Evolutionary conservation across 2,329 filamentous ascomycete genomes (phyloP).

Genomic region (Annulohypoxylon truncatum): DNA sequence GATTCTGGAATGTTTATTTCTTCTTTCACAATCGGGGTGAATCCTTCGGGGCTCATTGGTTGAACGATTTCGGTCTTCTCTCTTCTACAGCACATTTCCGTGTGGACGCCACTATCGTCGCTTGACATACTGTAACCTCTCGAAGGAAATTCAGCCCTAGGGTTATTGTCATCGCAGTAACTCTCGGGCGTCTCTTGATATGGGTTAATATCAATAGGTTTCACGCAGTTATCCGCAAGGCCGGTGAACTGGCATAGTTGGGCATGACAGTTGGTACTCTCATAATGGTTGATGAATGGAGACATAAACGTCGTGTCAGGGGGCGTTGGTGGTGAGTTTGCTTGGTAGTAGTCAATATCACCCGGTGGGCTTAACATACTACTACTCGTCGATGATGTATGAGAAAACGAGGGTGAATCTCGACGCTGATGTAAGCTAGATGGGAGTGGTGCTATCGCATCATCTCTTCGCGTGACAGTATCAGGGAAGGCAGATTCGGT

Average conservation of each 20-base stretch:
- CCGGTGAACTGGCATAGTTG: slow-evolving; percentile 49
- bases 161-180: slow-evolving; percentile 47
- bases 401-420: slow-evolving; percentile 54
- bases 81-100: slow-evolving; percentile 35
- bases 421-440: slow-evolving; percentile 46
- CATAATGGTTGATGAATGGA: slow-evolving; percentile 46
- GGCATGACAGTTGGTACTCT: slow-evolving; percentile 42
- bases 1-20: slow-evolving; percentile 43
- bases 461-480: slow-evolving; percentile 24
- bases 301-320: slow-evolving; percentile 50
- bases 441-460: slow-evolving; percentile 36
- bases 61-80: slow-evolving; percentile 35
- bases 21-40: slow-evolving; percentile 42
- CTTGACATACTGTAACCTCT: slow-evolving; percentile 51
- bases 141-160: slow-evolving; percentile 42
- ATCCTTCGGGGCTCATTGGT: slow-evolving; percentile 46
- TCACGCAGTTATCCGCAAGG: slow-evolving; percentile 51
- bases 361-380: slow-evolving; percentile 54
- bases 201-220: slow-evolving; percentile 51
- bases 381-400: slow-evolving; percentile 53
- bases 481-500: slow-evolving; percentile 38
- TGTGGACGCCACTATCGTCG: slow-evolving; percentile 44
- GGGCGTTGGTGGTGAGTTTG: slow-evolving; percentile 54
- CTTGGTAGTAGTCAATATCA: slow-evolving; percentile 55
- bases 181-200: slow-evolving; percentile 47